phyloP scores from a whole-genome alignment of 2,329 filamentous ascomycete species.

The Dactylonectria macrodidyma region DNA sequence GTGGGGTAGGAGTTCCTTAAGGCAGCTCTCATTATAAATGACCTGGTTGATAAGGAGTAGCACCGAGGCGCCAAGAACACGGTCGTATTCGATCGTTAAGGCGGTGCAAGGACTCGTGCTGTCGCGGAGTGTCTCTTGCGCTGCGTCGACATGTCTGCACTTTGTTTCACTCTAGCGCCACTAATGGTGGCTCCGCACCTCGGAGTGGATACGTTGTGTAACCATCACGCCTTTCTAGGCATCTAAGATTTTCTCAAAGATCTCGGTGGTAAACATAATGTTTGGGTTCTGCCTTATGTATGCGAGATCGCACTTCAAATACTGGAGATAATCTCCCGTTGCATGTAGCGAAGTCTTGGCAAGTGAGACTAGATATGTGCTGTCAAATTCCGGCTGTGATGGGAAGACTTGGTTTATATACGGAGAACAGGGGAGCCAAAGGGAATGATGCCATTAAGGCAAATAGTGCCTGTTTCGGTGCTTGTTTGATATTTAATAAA shows the following conservation, averaged over 20 bases:
- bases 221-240: background rate
- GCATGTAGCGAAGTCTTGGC: background rate
- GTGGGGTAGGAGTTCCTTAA: background rate
- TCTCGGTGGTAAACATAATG: background rate
- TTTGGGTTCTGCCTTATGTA: background rate
- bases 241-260: background rate
- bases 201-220: too few species aligned
- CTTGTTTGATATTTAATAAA: too few species aligned
- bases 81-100: background rate
- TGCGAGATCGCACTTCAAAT: constrained; percentile 3
- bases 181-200: background rate
- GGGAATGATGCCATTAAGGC: too few species aligned
- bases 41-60: background rate
- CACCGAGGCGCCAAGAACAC: background rate
- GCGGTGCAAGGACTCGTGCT: background rate
- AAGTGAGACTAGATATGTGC: background rate
- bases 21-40: background rate
- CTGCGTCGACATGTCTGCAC: background rate
- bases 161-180: background rate
- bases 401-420: constrained; percentile 14
- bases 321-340: constrained; percentile 1
- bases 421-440: background rate
- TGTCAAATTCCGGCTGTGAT: constrained; percentile 8
- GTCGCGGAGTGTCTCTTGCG: background rate
- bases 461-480: too few species aligned